Evolutionary conservation across 2,329 filamentous ascomycete genomes (phyloP), one percentile per base, ranked within the genome.

Genomic region (Fusarium pseudocircinatum): DNA sequence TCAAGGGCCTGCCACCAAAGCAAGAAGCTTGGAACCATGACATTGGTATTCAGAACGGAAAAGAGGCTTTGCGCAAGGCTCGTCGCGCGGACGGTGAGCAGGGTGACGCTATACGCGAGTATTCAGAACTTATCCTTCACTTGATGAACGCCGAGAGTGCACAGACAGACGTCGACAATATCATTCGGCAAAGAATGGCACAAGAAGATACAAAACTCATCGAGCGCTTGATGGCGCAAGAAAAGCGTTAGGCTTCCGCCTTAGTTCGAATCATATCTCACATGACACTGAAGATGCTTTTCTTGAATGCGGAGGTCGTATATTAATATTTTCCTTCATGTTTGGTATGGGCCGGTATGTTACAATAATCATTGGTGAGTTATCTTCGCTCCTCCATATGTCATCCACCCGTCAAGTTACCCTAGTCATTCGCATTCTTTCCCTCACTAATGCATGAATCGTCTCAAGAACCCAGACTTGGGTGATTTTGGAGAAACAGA

Each of bases 61-160:
- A 88, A 49, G 83, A 86, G 26, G 86, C 85, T 20, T 81, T 92
- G 65, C 85, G 86, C 46, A 84, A 80, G 60, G 86, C 87, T 39
- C 84, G 87, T 64, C 82, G 83, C 37, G 83, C 85, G 36, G 83
- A 85, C 3, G 84, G 86, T n/a, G 85, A 87, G 72, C 87, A 87
- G 64, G 89, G 89, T 36, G 88, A 91, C 73, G 90, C 84, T 9
- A 83, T 92, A 36, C 83, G 87, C 59, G 90, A 91, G 79, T 92
- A 90, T 75, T 87, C 86, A 52, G 87, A 89, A 69, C 81, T 91
- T 28, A 84, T 92, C 24, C 76, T 87, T 53, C 83, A 86, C 63
- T 79, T 90, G 39, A 81, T 90, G 61, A 80, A 81, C 47, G 75
- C 76, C 20, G 79, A 81, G 40, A 78, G 74, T 28, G 72, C 74